A percentile compares a stretch with the other conserved stretches of the same genome.
These are phyloP conservation scores for Epichloe brachyelytri DNA, from an alignment of 2,329 filamentous ascomycete species.

Conservation along the genomic window DNA sequence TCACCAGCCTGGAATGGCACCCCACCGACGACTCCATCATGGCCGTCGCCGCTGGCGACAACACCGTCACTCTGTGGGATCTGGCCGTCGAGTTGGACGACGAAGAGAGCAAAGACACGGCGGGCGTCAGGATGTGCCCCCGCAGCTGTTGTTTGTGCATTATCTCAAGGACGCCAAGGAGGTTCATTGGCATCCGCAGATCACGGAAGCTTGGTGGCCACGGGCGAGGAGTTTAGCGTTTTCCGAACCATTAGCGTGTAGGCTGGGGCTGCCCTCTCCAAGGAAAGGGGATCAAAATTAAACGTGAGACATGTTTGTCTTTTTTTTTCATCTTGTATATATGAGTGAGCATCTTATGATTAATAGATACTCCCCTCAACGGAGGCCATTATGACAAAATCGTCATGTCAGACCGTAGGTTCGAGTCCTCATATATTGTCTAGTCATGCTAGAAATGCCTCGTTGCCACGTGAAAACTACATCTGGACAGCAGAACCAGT, in stretches of 20 bases:
- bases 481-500: too few species aligned
- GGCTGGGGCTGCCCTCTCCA: slow-evolving; percentile 1
- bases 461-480: too few species aligned
- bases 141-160: slow-evolving; percentile 91
- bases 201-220: slow-evolving; percentile 78
- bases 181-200: slow-evolving; percentile 94
- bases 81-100: slow-evolving; percentile 92
- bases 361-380: neutral
- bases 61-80: slow-evolving; percentile 94
- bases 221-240: slow-evolving; percentile 78
- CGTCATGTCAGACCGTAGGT: too few species aligned
- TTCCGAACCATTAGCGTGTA: slow-evolving; percentile 77
- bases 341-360: neutral
- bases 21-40: slow-evolving; percentile 94
- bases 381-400: slow-evolving; percentile 7
- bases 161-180: slow-evolving; percentile 94
- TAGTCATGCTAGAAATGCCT: too few species aligned
- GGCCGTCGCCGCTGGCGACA: slow-evolving; percentile 81
- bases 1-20: slow-evolving; percentile 95
- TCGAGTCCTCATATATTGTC: too few species aligned
- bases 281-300: too few species aligned
- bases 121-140: slow-evolving; percentile 78
- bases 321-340: slow-evolving; percentile 2
- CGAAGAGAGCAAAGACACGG: slow-evolving; percentile 85
- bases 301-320: neutral